These are phyloP conservation scores for Euphorbia celastroides DNA, from an alignment of 441 rosid genomes.

Conservation along the genomic window DNA sequence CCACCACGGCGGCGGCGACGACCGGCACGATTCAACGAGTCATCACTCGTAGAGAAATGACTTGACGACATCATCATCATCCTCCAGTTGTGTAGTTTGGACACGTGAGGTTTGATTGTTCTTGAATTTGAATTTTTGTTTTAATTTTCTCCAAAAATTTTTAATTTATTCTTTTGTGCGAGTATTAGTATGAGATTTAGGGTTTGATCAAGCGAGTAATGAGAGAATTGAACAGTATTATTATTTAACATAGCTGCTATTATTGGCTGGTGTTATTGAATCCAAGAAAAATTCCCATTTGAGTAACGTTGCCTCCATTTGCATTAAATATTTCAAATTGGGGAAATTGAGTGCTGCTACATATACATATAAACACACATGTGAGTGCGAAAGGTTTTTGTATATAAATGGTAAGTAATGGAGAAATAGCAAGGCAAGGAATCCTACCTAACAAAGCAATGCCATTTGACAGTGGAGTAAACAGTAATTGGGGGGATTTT, in stretches of 20 bases:
- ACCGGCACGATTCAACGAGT: slow-evolving; percentile 48
- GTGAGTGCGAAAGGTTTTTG: no score
- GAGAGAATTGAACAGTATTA: slow-evolving; percentile 18
- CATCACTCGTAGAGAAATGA: slow-evolving; percentile 38
- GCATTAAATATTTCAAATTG: no score
- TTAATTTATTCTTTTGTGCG: slow-evolving; percentile 27
- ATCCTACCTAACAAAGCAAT: no score
- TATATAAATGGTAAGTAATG: no score
- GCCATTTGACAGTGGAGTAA: no score
- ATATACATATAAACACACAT: no score
- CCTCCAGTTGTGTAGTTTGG: slow-evolving; percentile 43
- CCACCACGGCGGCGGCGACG: slow-evolving; percentile 34
- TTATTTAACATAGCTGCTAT: slow-evolving; percentile 30
- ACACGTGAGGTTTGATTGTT: slow-evolving; percentile 63
- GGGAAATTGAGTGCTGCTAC: no score
- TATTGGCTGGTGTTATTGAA: slow-evolving; percentile 23
- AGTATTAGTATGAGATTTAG: slow-evolving; percentile 37
- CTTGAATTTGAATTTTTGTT: slow-evolving; percentile 39
- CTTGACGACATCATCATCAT: slow-evolving; percentile 15
- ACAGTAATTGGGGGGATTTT: no score
- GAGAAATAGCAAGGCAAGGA: no score
- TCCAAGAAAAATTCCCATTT: slow-evolving; percentile 12
- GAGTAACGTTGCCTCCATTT: background rate
- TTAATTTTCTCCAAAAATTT: slow-evolving; percentile 6
- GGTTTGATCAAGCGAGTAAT: slow-evolving; percentile 25